Conservation (phyloP, 441 rosid genomes). For the Pelargonium exstipulatum region DNA sequence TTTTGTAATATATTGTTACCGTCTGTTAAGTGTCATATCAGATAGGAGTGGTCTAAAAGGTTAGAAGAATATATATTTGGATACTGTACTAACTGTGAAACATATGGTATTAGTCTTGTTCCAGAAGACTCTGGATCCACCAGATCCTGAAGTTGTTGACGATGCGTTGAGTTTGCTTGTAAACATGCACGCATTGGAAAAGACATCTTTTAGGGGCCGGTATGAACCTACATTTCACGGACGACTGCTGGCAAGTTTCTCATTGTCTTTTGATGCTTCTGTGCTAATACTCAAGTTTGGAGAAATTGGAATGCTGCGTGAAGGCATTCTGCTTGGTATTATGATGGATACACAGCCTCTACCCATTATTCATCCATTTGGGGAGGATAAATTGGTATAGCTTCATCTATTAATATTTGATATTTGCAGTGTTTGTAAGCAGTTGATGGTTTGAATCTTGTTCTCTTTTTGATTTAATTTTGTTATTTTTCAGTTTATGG, state of each 20-base stretch:
- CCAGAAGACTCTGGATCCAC: conserved; percentile 87
- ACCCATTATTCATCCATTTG: conserved; percentile 79
- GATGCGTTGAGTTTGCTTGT: conserved; percentile 68
- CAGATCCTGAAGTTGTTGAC: conserved; percentile 59
- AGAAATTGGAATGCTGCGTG: conserved; percentile 66
- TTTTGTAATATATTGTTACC: conserved; percentile 5
- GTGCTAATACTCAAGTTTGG: conserved; percentile 76
- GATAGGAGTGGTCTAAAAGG: conserved; percentile 4
- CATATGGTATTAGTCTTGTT: conserved; percentile 47
- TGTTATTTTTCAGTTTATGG: conserved; percentile 49
- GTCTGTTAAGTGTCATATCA: background rate
- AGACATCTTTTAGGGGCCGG: conserved; percentile 55
- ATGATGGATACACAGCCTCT: conserved; percentile 78
- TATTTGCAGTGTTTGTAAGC: conserved; percentile 18
- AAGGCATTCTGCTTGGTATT: conserved; percentile 82
- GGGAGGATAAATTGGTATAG: conserved; percentile 63
- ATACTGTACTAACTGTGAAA: conserved; percentile 25
- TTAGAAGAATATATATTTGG: background rate
- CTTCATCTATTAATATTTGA: conserved; percentile 21
- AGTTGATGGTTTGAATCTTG: conserved; percentile 16
- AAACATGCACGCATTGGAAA: conserved; percentile 50
- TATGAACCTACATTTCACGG: conserved; percentile 90
- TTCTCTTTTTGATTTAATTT: conserved; percentile 17
- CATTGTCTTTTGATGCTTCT: conserved; percentile 79
- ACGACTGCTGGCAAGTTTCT: conserved; percentile 71